Conservation (phyloP, 108 stramenopile genomes). For the Thalassiosira profunda region DNA sequence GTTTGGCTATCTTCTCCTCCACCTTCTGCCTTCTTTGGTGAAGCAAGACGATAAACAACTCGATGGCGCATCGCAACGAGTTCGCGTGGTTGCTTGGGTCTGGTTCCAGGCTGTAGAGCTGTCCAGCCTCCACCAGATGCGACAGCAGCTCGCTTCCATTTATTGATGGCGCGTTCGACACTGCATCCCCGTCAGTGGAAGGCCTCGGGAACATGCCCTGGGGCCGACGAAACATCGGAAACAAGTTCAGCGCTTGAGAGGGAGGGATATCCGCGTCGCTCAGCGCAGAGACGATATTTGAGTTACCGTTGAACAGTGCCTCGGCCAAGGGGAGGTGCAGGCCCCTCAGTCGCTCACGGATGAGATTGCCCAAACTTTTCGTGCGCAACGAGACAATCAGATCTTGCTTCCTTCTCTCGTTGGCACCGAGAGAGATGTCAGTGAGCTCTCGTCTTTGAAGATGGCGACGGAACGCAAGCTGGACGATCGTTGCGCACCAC, state of each 20-base stretch:
- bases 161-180: neutral
- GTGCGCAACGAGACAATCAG: conserved; percentile 17
- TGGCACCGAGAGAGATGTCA: no score
- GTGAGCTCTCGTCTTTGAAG: neutral
- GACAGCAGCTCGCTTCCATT: conserved; percentile 1
- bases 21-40: neutral
- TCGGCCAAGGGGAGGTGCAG: conserved; percentile 42
- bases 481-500: conserved; percentile 40
- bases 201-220: conserved; percentile 11
- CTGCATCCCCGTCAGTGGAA: neutral
- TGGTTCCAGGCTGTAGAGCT: conserved; percentile 2
- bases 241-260: conserved; percentile 32
- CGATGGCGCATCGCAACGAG: neutral
- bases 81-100: neutral
- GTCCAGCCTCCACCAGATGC: neutral
- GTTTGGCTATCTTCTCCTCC: conserved; percentile 24
- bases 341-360: conserved; percentile 16
- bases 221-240: conserved; percentile 17
- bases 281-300: conserved; percentile 11
- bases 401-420: conserved; percentile 8
- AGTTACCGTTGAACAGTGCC: conserved; percentile 48
- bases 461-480: conserved; percentile 28
- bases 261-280: conserved; percentile 17
- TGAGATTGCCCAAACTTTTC: conserved; percentile 25
- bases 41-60: neutral